Base-by-base conservation (phyloP, 768 basidiomycete genomes). In the Tulasnella sp. region DNA sequence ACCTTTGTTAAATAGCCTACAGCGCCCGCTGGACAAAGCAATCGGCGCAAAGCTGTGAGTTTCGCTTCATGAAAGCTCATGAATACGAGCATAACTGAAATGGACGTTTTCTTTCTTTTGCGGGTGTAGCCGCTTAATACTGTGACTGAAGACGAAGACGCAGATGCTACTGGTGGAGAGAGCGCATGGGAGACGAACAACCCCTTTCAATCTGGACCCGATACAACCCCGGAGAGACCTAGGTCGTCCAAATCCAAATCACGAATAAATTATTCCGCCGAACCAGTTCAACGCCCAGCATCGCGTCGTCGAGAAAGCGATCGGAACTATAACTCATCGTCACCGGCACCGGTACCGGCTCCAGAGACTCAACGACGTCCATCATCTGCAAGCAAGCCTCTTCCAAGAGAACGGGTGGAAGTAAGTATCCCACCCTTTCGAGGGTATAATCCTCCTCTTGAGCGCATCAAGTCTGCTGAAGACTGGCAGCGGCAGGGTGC, bases 161-260 rank as follows among this genome's bases (percentile, higher is more conserved):
- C 27, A 38, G 34, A 38, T 15, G 34, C 27, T 42, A 43, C 26
- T 7, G 60, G 51, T 24, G 84, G 86, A 41, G 86, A 88, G 55
- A 89, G 87, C 65, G 87, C 86, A 32, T 91, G 88, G 88, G 88
- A 91, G 67, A 26, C 2, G n/a, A 89, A 88, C 67, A 91, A 92
- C 64, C 81, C 89, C 27, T 92, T 92, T 69, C 88, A 92, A 67
- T 89, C 87, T 8, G 88, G 87, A n/a, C 84, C 38, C 27, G 88
- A 91, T 4, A 23, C 61, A 17, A 21, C 58, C 62, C 61, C 19
- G 17, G 19, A 26, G n/a, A 42, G 44, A 56, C 55, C 38, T 11
- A 56, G 42, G 30, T 21, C 55, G 38, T 48, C 45, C 26, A 56
- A 56, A 27, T 41, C 52, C 21, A 41, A 30, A n/a, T n/a, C 34